phyloP scores from a whole-genome alignment of 306 rosid genomes.

The Oemleria cerasiformis region DNA sequence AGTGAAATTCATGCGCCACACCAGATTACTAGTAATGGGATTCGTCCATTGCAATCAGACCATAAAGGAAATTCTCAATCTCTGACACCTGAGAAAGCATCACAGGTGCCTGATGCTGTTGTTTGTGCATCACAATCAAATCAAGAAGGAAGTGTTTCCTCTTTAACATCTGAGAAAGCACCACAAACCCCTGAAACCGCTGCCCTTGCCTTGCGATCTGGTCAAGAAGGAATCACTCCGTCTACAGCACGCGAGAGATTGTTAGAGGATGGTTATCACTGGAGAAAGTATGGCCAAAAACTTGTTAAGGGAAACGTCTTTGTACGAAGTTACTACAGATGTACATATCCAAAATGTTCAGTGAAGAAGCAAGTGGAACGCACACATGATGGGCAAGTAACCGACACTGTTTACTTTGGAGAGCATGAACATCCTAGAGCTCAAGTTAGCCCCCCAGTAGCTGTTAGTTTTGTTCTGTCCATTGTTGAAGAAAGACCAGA shows the following conservation, averaged over 20 bases:
- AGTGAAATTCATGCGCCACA: constrained; percentile 34
- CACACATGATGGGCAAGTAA: constrained; percentile 50
- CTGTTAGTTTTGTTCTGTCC: constrained; percentile 48
- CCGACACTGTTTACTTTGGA: constrained; percentile 66
- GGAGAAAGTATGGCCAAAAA: constrained; percentile 97
- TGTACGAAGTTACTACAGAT: constrained; percentile 80
- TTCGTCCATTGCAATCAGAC: constrained; percentile 31
- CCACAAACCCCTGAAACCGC: constrained; percentile 35
- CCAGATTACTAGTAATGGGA: constrained; percentile 31
- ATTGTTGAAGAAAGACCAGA: constrained; percentile 39
- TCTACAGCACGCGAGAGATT: constrained; percentile 59
- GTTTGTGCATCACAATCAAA: constrained; percentile 33
- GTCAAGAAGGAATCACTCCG: constrained; percentile 41
- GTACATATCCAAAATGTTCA: constrained; percentile 69
- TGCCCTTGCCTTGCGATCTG: constrained; percentile 29
- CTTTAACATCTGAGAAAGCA: constrained; percentile 36
- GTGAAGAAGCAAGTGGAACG: constrained; percentile 80
- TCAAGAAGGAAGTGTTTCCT: constrained; percentile 44
- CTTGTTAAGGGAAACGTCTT: constrained; percentile 69
- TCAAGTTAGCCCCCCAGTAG: constrained; percentile 39
- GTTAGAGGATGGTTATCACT: constrained; percentile 81
- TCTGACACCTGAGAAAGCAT: constrained; percentile 22
- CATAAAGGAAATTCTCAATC: constrained; percentile 25
- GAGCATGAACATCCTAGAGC: constrained; percentile 76
- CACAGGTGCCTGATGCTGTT: constrained; percentile 37